phyloP scores from a whole-genome alignment of 352 stramenopile genomes.

The Globisporangium irregulare region DNA sequence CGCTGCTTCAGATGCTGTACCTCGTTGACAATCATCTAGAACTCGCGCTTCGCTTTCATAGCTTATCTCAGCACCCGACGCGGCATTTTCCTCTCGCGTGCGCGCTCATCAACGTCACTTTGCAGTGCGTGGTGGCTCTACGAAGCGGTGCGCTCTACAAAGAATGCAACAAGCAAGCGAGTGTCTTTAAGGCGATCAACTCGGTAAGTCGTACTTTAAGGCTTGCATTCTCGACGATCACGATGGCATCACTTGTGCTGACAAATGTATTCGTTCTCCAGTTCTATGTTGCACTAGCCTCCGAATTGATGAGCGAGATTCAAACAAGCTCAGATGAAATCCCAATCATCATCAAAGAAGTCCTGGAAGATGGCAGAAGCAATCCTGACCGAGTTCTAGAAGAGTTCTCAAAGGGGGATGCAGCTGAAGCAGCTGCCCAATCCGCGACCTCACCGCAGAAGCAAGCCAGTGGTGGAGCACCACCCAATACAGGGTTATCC shows the following conservation, averaged over 20 bases:
- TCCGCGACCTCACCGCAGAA: slow-evolving; percentile 14
- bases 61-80: slow-evolving; percentile 46
- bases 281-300: slow-evolving; percentile 44
- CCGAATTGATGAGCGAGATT: slow-evolving; percentile 42
- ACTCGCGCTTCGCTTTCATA: slow-evolving; percentile 44
- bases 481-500: slow-evolving; percentile 2
- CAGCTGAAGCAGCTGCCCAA: neutral
- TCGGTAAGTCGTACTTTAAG: slow-evolving; percentile 24
- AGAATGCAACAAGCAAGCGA: slow-evolving; percentile 63
- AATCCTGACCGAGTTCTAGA: slow-evolving; percentile 43
- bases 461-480: neutral
- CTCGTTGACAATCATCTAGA: slow-evolving; percentile 65
- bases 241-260: neutral
- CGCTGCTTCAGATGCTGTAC: slow-evolving; percentile 82
- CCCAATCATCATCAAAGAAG: slow-evolving; percentile 54
- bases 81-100: slow-evolving; percentile 77
- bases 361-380: slow-evolving; percentile 40
- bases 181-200: slow-evolving; percentile 55
- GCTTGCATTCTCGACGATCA: neutral
- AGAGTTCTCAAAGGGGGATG: slow-evolving; percentile 19
- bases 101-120: slow-evolving; percentile 70
- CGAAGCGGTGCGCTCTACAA: slow-evolving; percentile 60
- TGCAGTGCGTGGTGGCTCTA: slow-evolving; percentile 66
- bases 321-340: slow-evolving; percentile 42
- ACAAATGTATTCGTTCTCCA: slow-evolving; percentile 14